Evolutionary conservation across 495 filamentous ascomycete species (phyloP).

Genomic region (Aspergillus conjunctus): DNA sequence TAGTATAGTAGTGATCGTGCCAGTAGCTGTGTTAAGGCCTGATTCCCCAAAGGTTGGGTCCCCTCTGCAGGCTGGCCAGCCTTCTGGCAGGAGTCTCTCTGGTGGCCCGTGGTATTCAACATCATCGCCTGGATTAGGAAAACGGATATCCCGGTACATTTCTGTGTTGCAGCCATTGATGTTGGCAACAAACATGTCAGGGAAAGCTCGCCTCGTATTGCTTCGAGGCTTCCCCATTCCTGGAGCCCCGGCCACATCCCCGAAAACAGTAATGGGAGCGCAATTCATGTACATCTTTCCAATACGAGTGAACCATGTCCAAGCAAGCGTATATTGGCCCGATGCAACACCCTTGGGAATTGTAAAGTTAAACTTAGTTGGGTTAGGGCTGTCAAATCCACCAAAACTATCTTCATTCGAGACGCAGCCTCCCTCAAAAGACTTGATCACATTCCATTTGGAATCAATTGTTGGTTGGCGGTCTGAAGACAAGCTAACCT

Average conservation of each 20-base stretch:
- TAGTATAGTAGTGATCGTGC: no score
- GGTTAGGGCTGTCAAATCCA: no score
- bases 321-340: conserved; percentile 71
- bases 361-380: no score
- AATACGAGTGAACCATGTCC: conserved; percentile 89
- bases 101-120: conserved; percentile 42
- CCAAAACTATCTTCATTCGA: conserved; percentile 53
- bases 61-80: no score
- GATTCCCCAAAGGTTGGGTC: no score
- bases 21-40: no score
- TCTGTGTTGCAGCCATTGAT: conserved; percentile 63
- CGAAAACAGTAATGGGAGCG: conserved; percentile 64
- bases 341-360: conserved; percentile 46
- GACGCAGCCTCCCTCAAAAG: conserved; percentile 78
- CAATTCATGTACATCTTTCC: conserved; percentile 98
- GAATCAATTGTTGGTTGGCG: conserved; percentile 53
- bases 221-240: conserved; percentile 29
- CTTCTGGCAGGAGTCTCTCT: conserved; percentile 35
- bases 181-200: conserved; percentile 80
- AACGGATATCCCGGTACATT: conserved; percentile 60
- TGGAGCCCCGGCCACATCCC: conserved; percentile 45
- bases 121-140: conserved; percentile 72
- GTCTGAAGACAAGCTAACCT: conserved; percentile 80
- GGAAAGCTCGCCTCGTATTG: conserved; percentile 60
- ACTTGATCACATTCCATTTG: conserved; percentile 78